phyloP scores from a whole-genome alignment of 2,329 filamentous ascomycete species.

The Talaromyces marneffei region DNA sequence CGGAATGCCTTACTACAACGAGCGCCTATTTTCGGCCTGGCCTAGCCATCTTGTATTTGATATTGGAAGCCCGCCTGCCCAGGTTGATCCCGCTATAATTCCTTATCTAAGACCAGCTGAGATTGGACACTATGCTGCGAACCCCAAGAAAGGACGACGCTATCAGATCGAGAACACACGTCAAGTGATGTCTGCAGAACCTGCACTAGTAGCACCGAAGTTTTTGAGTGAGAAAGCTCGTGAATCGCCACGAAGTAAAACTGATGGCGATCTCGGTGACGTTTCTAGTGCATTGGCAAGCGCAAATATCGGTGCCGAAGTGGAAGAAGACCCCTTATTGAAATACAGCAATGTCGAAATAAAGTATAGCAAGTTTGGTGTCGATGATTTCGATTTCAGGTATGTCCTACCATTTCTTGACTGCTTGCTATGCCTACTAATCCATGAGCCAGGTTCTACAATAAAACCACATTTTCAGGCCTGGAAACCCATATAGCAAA shows the following conservation, averaged over 20 bases:
- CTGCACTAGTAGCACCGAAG: conserved; percentile 68
- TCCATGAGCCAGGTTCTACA: conserved; percentile 66
- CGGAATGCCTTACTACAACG: conserved; percentile 90
- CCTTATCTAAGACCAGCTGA: conserved; percentile 64
- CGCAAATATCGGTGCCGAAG: conserved; percentile 62
- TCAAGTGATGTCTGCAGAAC: conserved; percentile 53
- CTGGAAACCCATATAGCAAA: conserved; percentile 95
- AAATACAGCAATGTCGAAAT: conserved; percentile 95
- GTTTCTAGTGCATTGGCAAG: conserved; percentile 61
- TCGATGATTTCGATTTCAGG: conserved; percentile 99
- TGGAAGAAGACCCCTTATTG: conserved; percentile 73
- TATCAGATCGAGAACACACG: conserved; percentile 81
- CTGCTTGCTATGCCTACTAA: conserved; percentile 2
- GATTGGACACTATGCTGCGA: conserved; percentile 71
- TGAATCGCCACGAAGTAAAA: conserved; percentile 46
- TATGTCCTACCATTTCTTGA: conserved; percentile 56
- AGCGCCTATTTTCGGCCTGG: conserved; percentile 82
- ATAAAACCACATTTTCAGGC: conserved; percentile 84
- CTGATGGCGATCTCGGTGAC: conserved; percentile 45
- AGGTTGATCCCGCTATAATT: conserved; percentile 66
- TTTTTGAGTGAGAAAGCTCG: conserved; percentile 91
- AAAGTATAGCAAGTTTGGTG: conserved; percentile 97
- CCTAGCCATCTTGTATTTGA: conserved; percentile 78
- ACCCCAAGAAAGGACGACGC: conserved; percentile 64
- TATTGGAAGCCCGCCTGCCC: conserved; percentile 72